Percentiles rank a stretch among this genome's conserved stretches.
Evolutionary conservation across 495 filamentous ascomycete genomes (phyloP).

Genomic region (Talaromyces nanjingensis): DNA sequence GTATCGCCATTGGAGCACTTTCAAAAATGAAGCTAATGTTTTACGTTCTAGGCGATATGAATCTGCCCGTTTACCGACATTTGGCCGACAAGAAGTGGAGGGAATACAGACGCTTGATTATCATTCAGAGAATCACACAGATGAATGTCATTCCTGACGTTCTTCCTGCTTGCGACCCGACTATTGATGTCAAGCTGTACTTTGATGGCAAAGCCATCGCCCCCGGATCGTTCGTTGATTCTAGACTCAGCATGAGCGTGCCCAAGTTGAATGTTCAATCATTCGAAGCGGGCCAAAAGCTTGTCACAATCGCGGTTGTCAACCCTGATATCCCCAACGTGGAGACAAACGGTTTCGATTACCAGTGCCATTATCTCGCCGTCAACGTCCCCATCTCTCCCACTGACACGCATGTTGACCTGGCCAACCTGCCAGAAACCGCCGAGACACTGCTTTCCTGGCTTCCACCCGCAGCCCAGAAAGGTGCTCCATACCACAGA

Average conservation of each 20-base stretch:
- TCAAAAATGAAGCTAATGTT: neutral
- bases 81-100: conserved; percentile 86
- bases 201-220: conserved; percentile 61
- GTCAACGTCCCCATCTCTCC: conserved; percentile 56
- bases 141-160: conserved; percentile 90
- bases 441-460: conserved; percentile 68
- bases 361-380: conserved; percentile 80
- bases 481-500: conserved; percentile 87
- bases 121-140: conserved; percentile 81
- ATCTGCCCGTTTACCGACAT: conserved; percentile 91
- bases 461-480: conserved; percentile 79
- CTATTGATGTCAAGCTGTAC: conserved; percentile 67
- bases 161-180: conserved; percentile 75
- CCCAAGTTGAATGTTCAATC: conserved; percentile 76
- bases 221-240: conserved; percentile 74
- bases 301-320: conserved; percentile 77
- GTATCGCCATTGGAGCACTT: neutral
- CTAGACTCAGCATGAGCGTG: conserved; percentile 56
- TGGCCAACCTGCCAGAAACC: conserved; percentile 44
- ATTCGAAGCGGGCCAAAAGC: conserved; percentile 71
- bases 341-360: conserved; percentile 68
- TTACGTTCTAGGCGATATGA: conserved; percentile 70
- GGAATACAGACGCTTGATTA: conserved; percentile 62
- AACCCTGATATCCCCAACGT: conserved; percentile 86
- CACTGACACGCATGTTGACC: conserved; percentile 42